These are phyloP conservation scores for Aspergillus eucalypticola DNA, from an alignment of 2,329 filamentous ascomycete species.

Conservation along the genomic window DNA sequence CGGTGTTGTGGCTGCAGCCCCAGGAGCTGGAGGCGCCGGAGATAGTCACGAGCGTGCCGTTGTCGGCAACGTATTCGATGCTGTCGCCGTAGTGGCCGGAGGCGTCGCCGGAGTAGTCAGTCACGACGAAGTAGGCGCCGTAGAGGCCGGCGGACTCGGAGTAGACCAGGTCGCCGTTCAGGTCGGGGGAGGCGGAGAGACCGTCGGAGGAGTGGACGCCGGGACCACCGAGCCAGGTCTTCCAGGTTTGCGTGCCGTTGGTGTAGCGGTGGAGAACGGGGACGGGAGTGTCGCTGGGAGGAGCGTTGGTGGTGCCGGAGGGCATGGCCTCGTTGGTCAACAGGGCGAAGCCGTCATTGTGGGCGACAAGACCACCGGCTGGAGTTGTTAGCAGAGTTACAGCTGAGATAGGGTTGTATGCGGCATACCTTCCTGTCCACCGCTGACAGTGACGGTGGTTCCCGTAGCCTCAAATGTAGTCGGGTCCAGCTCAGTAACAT, in stretches of 20 bases:
- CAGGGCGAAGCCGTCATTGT: conserved; percentile 64
- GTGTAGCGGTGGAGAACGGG: conserved; percentile 62
- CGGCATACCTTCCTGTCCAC: conserved; percentile 52
- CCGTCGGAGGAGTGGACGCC: conserved; percentile 51
- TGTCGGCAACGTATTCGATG: conserved; percentile 52
- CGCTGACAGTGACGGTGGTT: conserved; percentile 52
- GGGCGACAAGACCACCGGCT: conserved; percentile 62
- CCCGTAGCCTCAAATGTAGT: conserved; percentile 57
- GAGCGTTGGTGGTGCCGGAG: conserved; percentile 50
- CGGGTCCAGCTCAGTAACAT: conserved; percentile 59
- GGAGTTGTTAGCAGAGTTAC: neutral
- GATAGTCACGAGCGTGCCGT: conserved; percentile 55
- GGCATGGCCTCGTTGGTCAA: conserved; percentile 60
- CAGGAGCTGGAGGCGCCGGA: conserved; percentile 56
- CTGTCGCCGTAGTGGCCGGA: conserved; percentile 61
- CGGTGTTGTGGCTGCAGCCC: conserved; percentile 66
- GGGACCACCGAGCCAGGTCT: conserved; percentile 61
- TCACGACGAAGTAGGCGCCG: conserved; percentile 64
- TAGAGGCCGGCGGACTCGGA: conserved; percentile 58
- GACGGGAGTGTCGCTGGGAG: conserved; percentile 53
- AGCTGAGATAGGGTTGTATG: too few relatives aligned
- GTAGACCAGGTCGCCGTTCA: conserved; percentile 65
- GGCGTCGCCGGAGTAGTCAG: conserved; percentile 56
- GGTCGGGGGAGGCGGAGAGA: conserved; percentile 56
- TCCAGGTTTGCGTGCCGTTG: conserved; percentile 57